A percentile compares a stretch with the other conserved stretches of the same genome.
Conservation (phyloP, 2,329 filamentous ascomycete species). For the Emergomyces pasteurianus region DNA sequence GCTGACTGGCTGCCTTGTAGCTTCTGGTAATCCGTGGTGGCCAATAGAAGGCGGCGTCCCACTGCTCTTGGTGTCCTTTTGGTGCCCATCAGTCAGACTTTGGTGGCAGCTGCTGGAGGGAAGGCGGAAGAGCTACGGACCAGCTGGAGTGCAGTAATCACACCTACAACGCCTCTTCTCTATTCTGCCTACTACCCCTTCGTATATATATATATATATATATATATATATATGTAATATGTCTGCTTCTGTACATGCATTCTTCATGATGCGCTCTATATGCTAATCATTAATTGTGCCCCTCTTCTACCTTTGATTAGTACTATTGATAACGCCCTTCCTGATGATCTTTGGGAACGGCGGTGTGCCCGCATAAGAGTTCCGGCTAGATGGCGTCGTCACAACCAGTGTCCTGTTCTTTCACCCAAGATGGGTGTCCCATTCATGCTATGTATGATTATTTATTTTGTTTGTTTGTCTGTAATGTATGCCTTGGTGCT, state of each 20-base stretch:
- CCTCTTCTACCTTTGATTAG: background rate
- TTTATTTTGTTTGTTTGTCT: background rate
- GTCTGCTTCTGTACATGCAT: background rate
- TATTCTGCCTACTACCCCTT: background rate
- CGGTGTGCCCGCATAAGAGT: constrained; percentile 13
- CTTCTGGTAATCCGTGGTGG: background rate
- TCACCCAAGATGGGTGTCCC: constrained; percentile 32
- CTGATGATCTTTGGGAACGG: background rate
- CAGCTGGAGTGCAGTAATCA: no score
- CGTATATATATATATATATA: background rate
- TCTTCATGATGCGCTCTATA: background rate
- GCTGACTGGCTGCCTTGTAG: background rate
- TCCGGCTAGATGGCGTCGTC: constrained; percentile 26
- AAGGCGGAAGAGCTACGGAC: background rate
- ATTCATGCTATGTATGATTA: constrained; percentile 34
- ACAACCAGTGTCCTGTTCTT: constrained; percentile 23
- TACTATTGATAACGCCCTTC: background rate
- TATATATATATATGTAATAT: no score
- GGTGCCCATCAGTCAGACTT: background rate
- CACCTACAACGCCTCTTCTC: background rate
- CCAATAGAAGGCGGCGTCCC: background rate
- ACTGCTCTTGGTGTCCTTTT: no score
- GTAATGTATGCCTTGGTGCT: background rate
- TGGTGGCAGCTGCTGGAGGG: background rate
- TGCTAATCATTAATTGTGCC: background rate